Percentiles rank a stretch among this genome's conserved stretches.
Conservation (phyloP, 169 alveolate species). For the Plasmodium inui region DNA sequence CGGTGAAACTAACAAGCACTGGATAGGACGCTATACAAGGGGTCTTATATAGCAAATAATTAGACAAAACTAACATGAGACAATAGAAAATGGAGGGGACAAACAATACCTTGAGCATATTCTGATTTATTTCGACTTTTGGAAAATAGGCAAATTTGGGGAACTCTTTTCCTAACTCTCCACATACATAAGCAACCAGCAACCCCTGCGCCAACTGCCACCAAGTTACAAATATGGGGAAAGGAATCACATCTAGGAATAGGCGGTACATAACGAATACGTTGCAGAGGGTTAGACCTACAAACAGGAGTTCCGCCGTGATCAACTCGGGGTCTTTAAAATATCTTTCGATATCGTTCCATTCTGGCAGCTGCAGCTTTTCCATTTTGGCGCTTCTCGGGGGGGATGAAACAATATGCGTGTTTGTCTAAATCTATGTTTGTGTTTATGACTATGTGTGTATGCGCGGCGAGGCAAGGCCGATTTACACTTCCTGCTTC, state of each 20-base stretch:
- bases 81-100: slow-evolving; percentile 91
- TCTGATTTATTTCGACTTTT: slow-evolving; percentile 84
- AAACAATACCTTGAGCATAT: slow-evolving; percentile 84
- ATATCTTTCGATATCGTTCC: slow-evolving; percentile 89
- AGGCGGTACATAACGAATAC: slow-evolving; percentile 93
- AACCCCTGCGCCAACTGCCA: slow-evolving; percentile 94
- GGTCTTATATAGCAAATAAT: slow-evolving; percentile 89
- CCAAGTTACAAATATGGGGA: slow-evolving; percentile 93
- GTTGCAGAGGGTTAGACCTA: slow-evolving; percentile 90
- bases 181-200: slow-evolving; percentile 92
- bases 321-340: slow-evolving; percentile 89
- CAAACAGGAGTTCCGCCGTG: slow-evolving; percentile 90
- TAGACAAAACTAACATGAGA: slow-evolving; percentile 91
- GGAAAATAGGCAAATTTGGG: slow-evolving; percentile 91
- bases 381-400: slow-evolving; percentile 30
- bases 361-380: slow-evolving; percentile 74
- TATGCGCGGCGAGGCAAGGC: neutral
- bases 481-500: neutral
- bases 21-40: slow-evolving; percentile 94
- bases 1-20: slow-evolving; percentile 93
- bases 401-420: neutral
- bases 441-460: slow-evolving; percentile 25
- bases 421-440: neutral
- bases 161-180: slow-evolving; percentile 90
- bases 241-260: slow-evolving; percentile 91